Evolutionary conservation across 768 basidiomycete species (phyloP).

Genomic region (Termitomyces sp.): DNA sequence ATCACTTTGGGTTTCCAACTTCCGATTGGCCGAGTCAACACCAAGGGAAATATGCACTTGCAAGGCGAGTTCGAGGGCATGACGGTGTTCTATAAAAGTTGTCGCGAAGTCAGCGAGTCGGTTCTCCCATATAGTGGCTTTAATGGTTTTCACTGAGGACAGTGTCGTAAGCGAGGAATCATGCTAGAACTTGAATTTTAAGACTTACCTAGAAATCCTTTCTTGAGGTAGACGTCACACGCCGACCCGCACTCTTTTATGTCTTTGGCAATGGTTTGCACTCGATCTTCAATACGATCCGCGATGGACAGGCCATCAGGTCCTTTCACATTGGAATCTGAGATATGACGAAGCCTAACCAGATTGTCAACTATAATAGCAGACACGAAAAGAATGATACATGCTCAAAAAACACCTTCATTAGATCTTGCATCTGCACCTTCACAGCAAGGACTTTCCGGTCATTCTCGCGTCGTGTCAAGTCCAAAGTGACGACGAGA

Average conservation of each 20-base stretch:
- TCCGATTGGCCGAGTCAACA: slow-evolving; percentile 27
- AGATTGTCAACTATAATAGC: background rate
- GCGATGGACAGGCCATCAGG: slow-evolving; percentile 26
- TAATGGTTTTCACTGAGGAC: slow-evolving; percentile 28
- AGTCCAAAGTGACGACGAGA: slow-evolving; percentile 40
- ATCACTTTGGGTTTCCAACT: slow-evolving; percentile 18
- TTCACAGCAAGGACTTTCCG: slow-evolving; percentile 40
- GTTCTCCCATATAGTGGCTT: slow-evolving; percentile 29
- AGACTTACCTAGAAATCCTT: slow-evolving; percentile 30
- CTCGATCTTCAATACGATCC: slow-evolving; percentile 22
- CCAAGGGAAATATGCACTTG: slow-evolving; percentile 30
- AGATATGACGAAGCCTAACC: slow-evolving; percentile 23
- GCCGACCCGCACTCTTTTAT: slow-evolving; percentile 37
- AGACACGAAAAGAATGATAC: slow-evolving; percentile 8
- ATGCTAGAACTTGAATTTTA: background rate
- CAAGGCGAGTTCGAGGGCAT: slow-evolving; percentile 29
- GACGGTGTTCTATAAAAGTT: slow-evolving; percentile 27
- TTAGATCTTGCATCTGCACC: slow-evolving; percentile 45
- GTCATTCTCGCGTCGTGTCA: slow-evolving; percentile 45
- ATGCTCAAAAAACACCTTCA: slow-evolving; percentile 39
- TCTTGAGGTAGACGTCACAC: slow-evolving; percentile 42
- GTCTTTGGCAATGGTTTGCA: slow-evolving; percentile 28
- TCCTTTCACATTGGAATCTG: slow-evolving; percentile 18
- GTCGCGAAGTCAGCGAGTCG: slow-evolving; percentile 27
- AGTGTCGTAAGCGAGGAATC: background rate